These are phyloP conservation scores for Globisporangium spinosum DNA, from an alignment of 352 stramenopile species.

Conservation along the genomic window DNA sequence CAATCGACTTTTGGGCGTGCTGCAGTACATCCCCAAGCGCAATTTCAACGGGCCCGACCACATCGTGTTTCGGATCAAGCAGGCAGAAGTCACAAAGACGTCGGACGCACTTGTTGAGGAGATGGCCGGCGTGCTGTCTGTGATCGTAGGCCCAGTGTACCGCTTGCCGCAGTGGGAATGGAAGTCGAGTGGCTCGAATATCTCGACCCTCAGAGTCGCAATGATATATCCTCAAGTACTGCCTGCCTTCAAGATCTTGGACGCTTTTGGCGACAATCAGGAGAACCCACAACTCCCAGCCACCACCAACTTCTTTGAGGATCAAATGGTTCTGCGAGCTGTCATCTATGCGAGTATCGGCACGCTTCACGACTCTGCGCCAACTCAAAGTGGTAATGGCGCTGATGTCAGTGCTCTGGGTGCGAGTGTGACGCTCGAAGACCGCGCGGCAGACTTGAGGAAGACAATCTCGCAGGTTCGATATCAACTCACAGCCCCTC, in stretches of 20 bases:
- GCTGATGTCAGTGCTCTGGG: not conserved
- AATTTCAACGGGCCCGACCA: conserved; percentile 41
- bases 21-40: conserved; percentile 26
- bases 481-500: conserved; percentile 1
- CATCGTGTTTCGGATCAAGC: conserved; percentile 29
- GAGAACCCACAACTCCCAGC: not conserved
- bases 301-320: conserved; percentile 9
- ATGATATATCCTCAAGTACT: not conserved
- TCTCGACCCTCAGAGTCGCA: conserved; percentile 9
- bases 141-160: conserved; percentile 34
- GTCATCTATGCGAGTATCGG: conserved; percentile 4
- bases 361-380: conserved; percentile 5
- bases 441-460: conserved; percentile 6
- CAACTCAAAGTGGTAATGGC: not conserved
- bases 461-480: conserved; percentile 9
- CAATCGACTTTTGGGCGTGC: conserved; percentile 17
- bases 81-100: not conserved
- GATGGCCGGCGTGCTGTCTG: conserved; percentile 20
- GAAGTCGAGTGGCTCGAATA: conserved; percentile 15
- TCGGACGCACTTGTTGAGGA: conserved; percentile 5
- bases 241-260: conserved; percentile 13
- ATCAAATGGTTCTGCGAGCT: conserved; percentile 10
- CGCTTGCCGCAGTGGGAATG: conserved; percentile 27
- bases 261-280: not conserved
- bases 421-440: conserved; percentile 8